Percentiles rank a stretch among this genome's conserved stretches.
Evolutionary conservation across 1,284 basidiomycete species (phyloP).

Genomic region (Tetrapyrgos nigripes): DNA sequence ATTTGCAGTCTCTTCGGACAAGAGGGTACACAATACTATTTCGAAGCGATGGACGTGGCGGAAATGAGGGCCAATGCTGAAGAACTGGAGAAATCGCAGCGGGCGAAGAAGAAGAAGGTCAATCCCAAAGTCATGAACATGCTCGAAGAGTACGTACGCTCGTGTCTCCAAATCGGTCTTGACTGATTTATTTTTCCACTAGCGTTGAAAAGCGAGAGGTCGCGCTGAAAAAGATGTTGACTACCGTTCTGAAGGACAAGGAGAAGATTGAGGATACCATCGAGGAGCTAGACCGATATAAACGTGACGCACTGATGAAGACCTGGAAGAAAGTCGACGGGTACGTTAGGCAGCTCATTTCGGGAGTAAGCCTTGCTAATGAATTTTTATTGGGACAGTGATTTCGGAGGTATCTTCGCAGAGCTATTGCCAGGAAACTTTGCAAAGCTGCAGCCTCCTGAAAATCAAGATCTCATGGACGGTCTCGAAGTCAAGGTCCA

Average conservation of each 20-base stretch:
- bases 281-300: constrained; percentile 92
- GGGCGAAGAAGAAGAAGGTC: constrained; percentile 93
- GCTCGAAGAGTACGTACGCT: constrained; percentile 83
- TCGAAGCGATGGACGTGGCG: constrained; percentile 72
- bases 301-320: constrained; percentile 90
- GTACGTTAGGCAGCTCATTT: constrained; percentile 51
- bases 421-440: constrained; percentile 97
- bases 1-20: constrained; percentile 79
- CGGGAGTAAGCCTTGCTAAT: not conserved
- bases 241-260: constrained; percentile 93
- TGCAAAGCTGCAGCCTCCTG: constrained; percentile 93
- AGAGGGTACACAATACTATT: constrained; percentile 85
- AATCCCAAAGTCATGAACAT: constrained; percentile 96
- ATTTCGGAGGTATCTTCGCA: constrained; percentile 97
- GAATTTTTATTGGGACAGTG: constrained; percentile 52
- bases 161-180: not conserved
- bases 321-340: constrained; percentile 97
- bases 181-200: not conserved
- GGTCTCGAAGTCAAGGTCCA: constrained; percentile 98
- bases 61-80: constrained; percentile 71
- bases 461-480: constrained; percentile 91
- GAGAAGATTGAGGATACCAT: constrained; percentile 97
- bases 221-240: constrained; percentile 87
- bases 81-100: constrained; percentile 84
- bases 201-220: constrained; percentile 97